These are phyloP conservation scores for Globisporangium nunn DNA, from an alignment of 352 stramenopile genomes.

Conservation along the genomic window DNA sequence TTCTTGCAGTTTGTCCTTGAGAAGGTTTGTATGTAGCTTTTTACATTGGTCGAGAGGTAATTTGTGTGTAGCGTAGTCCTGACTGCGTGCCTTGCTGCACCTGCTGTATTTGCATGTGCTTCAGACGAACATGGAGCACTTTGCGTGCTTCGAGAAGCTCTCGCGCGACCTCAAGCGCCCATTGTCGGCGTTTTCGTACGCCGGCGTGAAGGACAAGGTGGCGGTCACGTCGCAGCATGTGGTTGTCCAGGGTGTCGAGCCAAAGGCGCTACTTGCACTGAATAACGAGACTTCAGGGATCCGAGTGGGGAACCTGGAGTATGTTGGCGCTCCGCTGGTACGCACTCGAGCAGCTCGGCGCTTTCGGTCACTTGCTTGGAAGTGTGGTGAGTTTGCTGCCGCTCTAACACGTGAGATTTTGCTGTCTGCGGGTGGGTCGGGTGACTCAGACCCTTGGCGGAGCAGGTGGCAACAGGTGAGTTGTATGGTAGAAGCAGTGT, in stretches of 20 bases:
- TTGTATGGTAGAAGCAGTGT: neutral
- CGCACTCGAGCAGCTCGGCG: neutral
- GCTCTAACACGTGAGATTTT: neutral
- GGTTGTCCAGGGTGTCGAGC: conserved; percentile 36
- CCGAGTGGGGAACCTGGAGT: conserved; percentile 45
- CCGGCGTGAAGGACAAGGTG: conserved; percentile 73
- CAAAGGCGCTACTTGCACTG: conserved; percentile 32
- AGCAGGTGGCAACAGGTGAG: conserved; percentile 44
- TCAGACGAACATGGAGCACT: conserved; percentile 70
- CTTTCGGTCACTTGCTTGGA: neutral
- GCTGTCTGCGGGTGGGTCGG: neutral
- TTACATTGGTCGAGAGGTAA: neutral
- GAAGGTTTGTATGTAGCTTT: conserved; percentile 28
- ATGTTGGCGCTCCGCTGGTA: conserved; percentile 43
- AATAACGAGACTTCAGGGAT: conserved; percentile 21
- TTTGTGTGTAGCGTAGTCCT: neutral
- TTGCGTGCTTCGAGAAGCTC: conserved; percentile 57
- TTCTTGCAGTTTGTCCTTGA: conserved; percentile 63
- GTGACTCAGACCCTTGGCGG: conserved; percentile 31
- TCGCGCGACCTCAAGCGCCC: conserved; percentile 31
- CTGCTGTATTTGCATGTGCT: neutral
- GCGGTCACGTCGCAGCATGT: conserved; percentile 67
- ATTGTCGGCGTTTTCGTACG: conserved; percentile 50
- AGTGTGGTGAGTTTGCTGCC: neutral
- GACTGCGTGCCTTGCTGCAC: neutral